These are phyloP conservation scores for Hymenochaete sp. DNA, from an alignment of 1,284 basidiomycete genomes.

Conservation along the genomic window DNA sequence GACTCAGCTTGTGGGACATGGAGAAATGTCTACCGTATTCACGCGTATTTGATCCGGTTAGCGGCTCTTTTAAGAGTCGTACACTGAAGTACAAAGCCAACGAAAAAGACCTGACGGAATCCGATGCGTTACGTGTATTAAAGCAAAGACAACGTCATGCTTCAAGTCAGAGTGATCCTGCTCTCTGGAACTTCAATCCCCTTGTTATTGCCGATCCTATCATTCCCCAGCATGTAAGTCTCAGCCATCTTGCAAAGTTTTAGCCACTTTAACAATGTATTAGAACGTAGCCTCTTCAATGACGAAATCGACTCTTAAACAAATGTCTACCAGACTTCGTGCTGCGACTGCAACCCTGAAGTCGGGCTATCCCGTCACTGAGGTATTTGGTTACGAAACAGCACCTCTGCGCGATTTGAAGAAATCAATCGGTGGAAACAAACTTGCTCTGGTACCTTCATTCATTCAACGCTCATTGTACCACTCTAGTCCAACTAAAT, in stretches of 20 bases:
- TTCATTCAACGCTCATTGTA: too few relatives aligned
- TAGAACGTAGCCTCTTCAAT: conserved; percentile 18
- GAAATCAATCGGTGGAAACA: too few relatives aligned
- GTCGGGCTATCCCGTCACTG: conserved; percentile 10
- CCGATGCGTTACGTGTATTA: background rate
- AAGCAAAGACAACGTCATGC: background rate
- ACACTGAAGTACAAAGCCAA: background rate
- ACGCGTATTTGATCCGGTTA: background rate
- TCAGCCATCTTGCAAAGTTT: too few relatives aligned
- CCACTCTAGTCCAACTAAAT: too few relatives aligned
- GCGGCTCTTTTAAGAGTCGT: background rate
- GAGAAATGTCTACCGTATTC: background rate
- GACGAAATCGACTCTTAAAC: conserved; percentile 7
- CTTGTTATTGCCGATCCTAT: conserved; percentile 18
- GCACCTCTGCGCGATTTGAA: background rate
- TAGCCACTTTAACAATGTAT: too few relatives aligned
- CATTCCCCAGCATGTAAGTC: conserved; percentile 17
- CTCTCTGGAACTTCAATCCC: conserved; percentile 13
- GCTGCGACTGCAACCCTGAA: conserved; percentile 6
- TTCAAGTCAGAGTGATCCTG: conserved; percentile 1
- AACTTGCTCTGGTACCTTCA: too few relatives aligned
- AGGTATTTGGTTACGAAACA: conserved; percentile 7
- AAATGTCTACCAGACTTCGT: conserved; percentile 4
- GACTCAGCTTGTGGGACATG: conserved; percentile 1
- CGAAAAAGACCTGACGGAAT: conserved; percentile 1